These are phyloP conservation scores for Aspergillus ellipticus DNA, from an alignment of 495 filamentous ascomycete species.

Conservation along the genomic window DNA sequence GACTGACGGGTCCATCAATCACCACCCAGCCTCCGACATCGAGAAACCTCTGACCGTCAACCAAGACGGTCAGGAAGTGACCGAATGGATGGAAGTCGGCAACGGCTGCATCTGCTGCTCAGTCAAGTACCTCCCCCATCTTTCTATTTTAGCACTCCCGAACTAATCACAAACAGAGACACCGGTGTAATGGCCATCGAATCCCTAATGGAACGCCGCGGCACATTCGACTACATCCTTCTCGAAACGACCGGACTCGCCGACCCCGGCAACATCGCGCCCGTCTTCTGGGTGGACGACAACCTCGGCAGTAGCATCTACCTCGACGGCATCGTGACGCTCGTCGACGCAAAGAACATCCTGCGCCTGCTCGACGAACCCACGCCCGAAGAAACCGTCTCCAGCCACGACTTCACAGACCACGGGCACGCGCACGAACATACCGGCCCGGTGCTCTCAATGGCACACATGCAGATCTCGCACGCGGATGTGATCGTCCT, in stretches of 20 bases:
- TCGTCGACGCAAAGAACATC: conserved; percentile 95
- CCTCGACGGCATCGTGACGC: conserved; percentile 92
- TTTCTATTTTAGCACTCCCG: neutral
- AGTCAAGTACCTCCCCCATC: conserved; percentile 65
- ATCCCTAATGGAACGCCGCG: conserved; percentile 90
- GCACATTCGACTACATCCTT: conserved; percentile 95
- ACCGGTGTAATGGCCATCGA: conserved; percentile 90
- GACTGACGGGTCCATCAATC: neutral
- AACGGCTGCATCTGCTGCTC: conserved; percentile 99
- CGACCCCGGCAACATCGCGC: conserved; percentile 93
- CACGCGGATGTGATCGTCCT: conserved; percentile 95
- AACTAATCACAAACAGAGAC: conserved; percentile 53
- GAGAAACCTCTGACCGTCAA: conserved; percentile 90
- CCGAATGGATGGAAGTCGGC: conserved; percentile 92
- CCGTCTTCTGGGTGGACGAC: conserved; percentile 96
- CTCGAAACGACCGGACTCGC: conserved; percentile 95
- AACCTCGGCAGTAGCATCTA: conserved; percentile 91
- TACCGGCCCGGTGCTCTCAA: conserved; percentile 67
- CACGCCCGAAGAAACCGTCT: conserved; percentile 50
- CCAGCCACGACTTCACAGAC: conserved; percentile 35
- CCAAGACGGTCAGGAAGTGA: conserved; percentile 76
- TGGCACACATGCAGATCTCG: conserved; percentile 92
- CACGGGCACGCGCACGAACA: conserved; percentile 48
- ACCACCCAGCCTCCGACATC: conserved; percentile 71
- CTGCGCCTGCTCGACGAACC: conserved; percentile 74